Base-by-base conservation (phyloP, 768 basidiomycete species). In the Paxillus ammoniavirescens region DNA sequence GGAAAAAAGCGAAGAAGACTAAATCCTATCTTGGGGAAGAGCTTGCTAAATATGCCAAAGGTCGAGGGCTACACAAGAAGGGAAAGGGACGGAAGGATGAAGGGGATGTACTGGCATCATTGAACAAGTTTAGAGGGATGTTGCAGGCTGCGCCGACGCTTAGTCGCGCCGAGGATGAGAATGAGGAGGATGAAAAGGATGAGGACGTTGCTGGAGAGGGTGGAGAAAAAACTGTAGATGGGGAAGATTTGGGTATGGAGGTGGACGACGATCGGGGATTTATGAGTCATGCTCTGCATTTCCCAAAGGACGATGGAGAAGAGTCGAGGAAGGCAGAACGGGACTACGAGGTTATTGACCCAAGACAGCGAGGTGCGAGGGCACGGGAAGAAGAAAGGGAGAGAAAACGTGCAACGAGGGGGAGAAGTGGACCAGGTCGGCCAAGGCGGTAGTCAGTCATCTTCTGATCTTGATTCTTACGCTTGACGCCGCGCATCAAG, bases 271-370 rank as follows among this genome's bases (percentile, higher is more conserved):
- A 93, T 61, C 73, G 74, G 7, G 89, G 81, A 9, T 93, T 93
- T 70, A 75, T 93, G 71, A 75, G 70, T 5, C 91, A 93, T 65
- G 73, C 79, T 26, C 71, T 93, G 53, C 78, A 80, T 55, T 91
- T 93, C 72, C 83, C 89, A 9, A 91, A 91, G 70, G 90, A 84
- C 43, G 82, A 91, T 59, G 77, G 76, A 21, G 90, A 90, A 61
- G 91, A 93, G 70, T 78, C 77, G 21, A 67, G 68, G 55, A 91
- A 91, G 69, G 91, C 89, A 1, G 87, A 91, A 66, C 72, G 89
- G 49, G 91, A 93, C 53, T 93, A 92, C 62, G 91, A 93, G 71
- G 91, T 93, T 26, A 93, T 93, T 65, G 91, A 93, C 65, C 91
- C 91, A 0, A 73, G 91, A 54, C 79, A 81, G 45, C 72, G 91